A percentile compares a stretch with the other conserved stretches of the same genome.
These are phyloP conservation scores for Komagataella kurtzmanii DNA, from an alignment of 805 yeast species.

Conservation along the genomic window DNA sequence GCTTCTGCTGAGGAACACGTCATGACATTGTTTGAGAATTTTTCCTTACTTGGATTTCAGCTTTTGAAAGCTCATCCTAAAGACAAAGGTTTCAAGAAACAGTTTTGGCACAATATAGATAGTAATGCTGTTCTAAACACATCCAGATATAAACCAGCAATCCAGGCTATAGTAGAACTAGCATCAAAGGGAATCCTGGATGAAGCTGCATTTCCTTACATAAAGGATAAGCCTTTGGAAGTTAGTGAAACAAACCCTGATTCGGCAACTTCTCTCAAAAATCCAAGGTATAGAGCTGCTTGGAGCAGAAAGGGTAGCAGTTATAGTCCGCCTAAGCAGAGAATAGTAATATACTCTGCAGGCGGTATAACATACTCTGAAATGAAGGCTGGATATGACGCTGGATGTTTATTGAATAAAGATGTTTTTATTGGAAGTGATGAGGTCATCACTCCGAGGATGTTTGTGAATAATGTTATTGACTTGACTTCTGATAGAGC, in stretches of 20 bases:
- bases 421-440: conserved; percentile 80
- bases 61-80: conserved; percentile 23
- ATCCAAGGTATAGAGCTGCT: conserved; percentile 59
- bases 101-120: conserved; percentile 42
- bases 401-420: conserved; percentile 45
- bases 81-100: conserved; percentile 31
- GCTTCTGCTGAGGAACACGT: conserved; percentile 26
- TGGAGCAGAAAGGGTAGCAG: conserved; percentile 25
- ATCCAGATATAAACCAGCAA: conserved; percentile 62
- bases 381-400: conserved; percentile 59
- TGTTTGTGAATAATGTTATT: conserved; percentile 24
- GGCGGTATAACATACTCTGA: conserved; percentile 90
- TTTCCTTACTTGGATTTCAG: conserved; percentile 25
- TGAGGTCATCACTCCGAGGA: conserved; percentile 43
- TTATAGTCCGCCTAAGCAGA: conserved; percentile 30
- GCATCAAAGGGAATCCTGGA: conserved; percentile 39
- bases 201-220: conserved; percentile 55
- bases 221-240: conserved; percentile 57
- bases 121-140: conserved; percentile 43
- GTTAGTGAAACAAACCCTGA: conserved; percentile 11
- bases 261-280: conserved; percentile 40
- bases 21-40: conserved; percentile 41
- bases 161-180: conserved; percentile 42
- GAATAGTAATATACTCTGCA: conserved; percentile 67
- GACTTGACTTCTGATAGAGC: conserved; percentile 21